Conservation (phyloP, 2,329 filamentous ascomycete species). For the Neurospora sp. region DNA sequence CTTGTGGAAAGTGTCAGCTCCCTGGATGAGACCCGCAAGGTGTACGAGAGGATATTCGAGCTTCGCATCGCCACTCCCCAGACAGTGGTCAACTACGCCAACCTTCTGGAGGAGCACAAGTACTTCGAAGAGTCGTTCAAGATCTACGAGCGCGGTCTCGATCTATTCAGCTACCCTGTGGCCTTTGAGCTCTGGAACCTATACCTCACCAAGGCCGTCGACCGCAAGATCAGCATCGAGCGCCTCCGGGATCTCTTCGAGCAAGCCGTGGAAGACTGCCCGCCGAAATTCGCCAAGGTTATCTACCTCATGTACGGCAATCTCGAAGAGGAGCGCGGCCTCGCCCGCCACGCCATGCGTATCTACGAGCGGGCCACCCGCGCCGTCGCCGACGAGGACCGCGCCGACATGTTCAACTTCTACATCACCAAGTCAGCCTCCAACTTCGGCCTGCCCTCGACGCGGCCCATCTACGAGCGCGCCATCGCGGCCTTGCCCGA, state of each 20-base stretch:
- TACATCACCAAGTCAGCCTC: slow-evolving; percentile 98
- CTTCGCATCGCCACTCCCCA: slow-evolving; percentile 95
- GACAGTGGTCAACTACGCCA: slow-evolving; percentile 97
- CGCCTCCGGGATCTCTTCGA: slow-evolving; percentile 90
- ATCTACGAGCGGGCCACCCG: slow-evolving; percentile 97
- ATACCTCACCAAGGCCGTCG: slow-evolving; percentile 93
- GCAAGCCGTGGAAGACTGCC: slow-evolving; percentile 89
- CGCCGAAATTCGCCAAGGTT: slow-evolving; percentile 90
- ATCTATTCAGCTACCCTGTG: slow-evolving; percentile 97
- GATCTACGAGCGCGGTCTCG: slow-evolving; percentile 87
- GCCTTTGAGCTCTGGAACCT: slow-evolving; percentile 98
- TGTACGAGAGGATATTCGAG: slow-evolving; percentile 97
- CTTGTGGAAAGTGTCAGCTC: slow-evolving; percentile 89
- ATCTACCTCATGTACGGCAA: slow-evolving; percentile 98
- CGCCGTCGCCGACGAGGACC: slow-evolving; percentile 87
- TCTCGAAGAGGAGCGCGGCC: slow-evolving; percentile 86
- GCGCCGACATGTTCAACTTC: slow-evolving; percentile 97
- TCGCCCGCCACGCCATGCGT: slow-evolving; percentile 94
- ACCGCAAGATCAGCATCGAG: slow-evolving; percentile 92
- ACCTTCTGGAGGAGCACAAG: slow-evolving; percentile 83
- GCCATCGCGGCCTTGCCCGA: slow-evolving; percentile 92
- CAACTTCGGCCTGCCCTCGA: slow-evolving; percentile 94
- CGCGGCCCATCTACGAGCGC: slow-evolving; percentile 89
- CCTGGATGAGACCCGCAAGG: slow-evolving; percentile 81
- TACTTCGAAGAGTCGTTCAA: slow-evolving; percentile 99